phyloP scores from a whole-genome alignment of 1,139 yeast genomes.

The Candida labiduridarum region DNA sequence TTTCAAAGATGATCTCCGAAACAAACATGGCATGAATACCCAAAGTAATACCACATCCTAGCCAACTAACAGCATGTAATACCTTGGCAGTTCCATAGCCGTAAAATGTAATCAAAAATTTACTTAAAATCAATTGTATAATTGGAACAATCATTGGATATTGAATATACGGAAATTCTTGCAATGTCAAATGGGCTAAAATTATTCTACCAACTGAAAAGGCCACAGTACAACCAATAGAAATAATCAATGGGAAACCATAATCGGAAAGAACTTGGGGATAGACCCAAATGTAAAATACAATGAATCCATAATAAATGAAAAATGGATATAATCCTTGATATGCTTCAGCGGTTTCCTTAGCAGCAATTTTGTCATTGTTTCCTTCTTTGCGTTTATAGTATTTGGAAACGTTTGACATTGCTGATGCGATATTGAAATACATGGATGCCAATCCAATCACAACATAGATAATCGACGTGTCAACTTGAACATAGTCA shows the following conservation, averaged over 20 bases:
- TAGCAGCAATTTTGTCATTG: conserved; percentile 22
- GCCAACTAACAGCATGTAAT: conserved; percentile 58
- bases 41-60: conserved; percentile 72
- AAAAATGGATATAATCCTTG: conserved; percentile 73
- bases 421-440: conserved; percentile 74
- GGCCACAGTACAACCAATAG: conserved; percentile 78
- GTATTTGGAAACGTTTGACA: conserved; percentile 63
- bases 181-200: conserved; percentile 81
- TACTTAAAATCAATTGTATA: conserved; percentile 51
- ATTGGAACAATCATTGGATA: conserved; percentile 72
- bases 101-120: conserved; percentile 39
- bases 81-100: conserved; percentile 42
- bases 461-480: conserved; percentile 47
- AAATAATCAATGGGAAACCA: conserved; percentile 62
- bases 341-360: conserved; percentile 48
- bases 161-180: conserved; percentile 71
- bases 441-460: conserved; percentile 59
- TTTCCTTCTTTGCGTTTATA: conserved; percentile 34
- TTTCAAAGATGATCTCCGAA: conserved; percentile 78
- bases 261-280: conserved; percentile 54
- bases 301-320: conserved; percentile 58
- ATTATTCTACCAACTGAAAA: conserved; percentile 89
- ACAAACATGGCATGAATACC: conserved; percentile 83
- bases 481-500: conserved; percentile 27
- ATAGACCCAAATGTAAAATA: conserved; percentile 44